Base-by-base conservation (phyloP, 2,329 filamentous ascomycete species). In the Triangularia verruculosa region DNA sequence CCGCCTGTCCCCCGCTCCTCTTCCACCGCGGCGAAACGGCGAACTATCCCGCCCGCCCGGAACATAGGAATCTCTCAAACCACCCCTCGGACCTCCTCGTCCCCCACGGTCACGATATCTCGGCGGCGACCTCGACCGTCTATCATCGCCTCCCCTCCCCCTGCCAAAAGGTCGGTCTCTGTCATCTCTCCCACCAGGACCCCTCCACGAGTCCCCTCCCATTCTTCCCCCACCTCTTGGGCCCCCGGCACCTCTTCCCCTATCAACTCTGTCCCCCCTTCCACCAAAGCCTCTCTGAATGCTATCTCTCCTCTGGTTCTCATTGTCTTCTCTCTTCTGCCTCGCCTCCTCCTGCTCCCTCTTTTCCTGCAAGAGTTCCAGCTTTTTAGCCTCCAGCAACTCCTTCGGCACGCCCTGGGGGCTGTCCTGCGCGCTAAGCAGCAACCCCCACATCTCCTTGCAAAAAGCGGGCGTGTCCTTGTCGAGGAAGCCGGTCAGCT, bases 321-420 rank as follows among this genome's bases (percentile, higher is more conserved):
- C 84, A 64, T 90, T 84, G 62, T 89, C 86, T 72, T 94, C 90
- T 67, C 89, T 87, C 70, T 88, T 86, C 61, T 84, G 84, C 61
- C 89, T 88, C 27, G 87, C 85, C 72, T 91, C 88, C 73, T 95
- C 91, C 27, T 90, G 90, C 73, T 96, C 89, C 59, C 92, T 86
- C 92, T 96, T 96, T 78, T 97, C 93, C 77, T 97, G 92, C 66
- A 95, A 92, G 56, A 99, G 81, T 77, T 99, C 95, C 53, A 91
- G 80, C 78, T 98, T 99, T 82, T 99, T 99, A 0, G 94, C 93
- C 75, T 99, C 95, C 2, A 99, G 80, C 51, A 99, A 82, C 77
- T 97, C 93, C 76, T 96, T 94, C 0, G 95, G 94, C 12, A 99
- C 93, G 61, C 95, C 95, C 74, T 95, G 90, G 0, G 92, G 88